These are phyloP conservation scores for Gloeostereum incarnatum DNA, from an alignment of 768 basidiomycete species.

Conservation along the genomic window DNA sequence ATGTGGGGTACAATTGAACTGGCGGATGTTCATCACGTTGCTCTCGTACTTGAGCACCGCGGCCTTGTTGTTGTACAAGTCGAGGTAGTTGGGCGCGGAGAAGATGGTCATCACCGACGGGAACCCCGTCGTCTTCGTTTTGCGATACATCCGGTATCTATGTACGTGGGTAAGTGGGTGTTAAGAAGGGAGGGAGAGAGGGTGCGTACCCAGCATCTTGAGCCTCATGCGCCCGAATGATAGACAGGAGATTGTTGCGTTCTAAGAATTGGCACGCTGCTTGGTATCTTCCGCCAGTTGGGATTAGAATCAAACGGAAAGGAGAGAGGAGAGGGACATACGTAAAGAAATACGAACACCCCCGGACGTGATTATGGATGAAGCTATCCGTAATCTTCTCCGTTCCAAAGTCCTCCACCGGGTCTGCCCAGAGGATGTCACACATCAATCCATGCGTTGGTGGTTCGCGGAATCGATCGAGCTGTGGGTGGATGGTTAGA, in stretches of 20 bases:
- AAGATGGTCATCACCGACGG: conserved; percentile 99
- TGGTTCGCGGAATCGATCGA: conserved; percentile 97
- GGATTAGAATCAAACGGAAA: conserved; percentile 5
- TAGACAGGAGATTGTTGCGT: conserved; percentile 91
- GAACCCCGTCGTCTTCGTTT: conserved; percentile 96
- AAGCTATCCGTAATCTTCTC: conserved; percentile 90
- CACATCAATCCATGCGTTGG: conserved; percentile 98
- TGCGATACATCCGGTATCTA: conserved; percentile 98
- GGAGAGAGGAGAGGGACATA: conserved; percentile 12
- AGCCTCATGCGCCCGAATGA: conserved; percentile 97
- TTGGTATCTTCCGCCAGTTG: conserved; percentile 56
- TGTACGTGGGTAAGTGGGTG: conserved; percentile 5
- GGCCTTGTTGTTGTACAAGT: conserved; percentile 98
- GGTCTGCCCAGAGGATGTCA: conserved; percentile 97
- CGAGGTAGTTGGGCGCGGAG: conserved; percentile 95
- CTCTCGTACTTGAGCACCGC: conserved; percentile 98
- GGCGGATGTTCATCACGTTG: conserved; percentile 97
- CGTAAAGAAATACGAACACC: conserved; percentile 92
- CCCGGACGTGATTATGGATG: conserved; percentile 92
- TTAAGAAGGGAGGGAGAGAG: background rate
- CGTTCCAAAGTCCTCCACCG: conserved; percentile 92
- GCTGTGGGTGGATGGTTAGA: conserved; percentile 31
- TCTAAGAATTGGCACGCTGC: conserved; percentile 97
- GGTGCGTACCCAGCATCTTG: conserved; percentile 87
- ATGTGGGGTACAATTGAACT: conserved; percentile 95